Evolutionary conservation across 371 early-diverging fungal species (phyloP).

Genomic region (Fennellomyces sp.): DNA sequence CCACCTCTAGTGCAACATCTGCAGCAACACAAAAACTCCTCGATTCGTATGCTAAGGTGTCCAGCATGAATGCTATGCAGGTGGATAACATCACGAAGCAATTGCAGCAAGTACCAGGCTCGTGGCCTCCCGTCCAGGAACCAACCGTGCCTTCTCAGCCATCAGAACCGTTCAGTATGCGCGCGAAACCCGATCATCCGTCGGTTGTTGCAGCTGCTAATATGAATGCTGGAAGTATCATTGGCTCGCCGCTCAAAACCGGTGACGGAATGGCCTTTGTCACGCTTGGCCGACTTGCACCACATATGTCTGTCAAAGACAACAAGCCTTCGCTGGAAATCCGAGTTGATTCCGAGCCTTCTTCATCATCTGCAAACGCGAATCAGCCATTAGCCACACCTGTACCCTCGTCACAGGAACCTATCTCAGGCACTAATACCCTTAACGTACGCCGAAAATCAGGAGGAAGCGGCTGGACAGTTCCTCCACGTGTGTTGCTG

Average conservation of each 20-base stretch:
- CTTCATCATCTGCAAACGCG: background rate
- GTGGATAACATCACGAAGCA: conserved; percentile 10
- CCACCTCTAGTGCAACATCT: conserved; percentile 2
- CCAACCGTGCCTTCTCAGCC: background rate
- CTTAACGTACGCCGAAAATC: conserved; percentile 4
- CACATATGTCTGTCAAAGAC: conserved; percentile 35
- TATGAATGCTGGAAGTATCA: conserved; percentile 50
- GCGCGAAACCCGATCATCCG: background rate
- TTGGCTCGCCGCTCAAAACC: conserved; percentile 42
- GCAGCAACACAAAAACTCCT: conserved; percentile 15
- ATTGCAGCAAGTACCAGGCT: background rate
- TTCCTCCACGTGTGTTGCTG: conserved; percentile 71
- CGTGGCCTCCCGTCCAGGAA: background rate
- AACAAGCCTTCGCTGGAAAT: conserved; percentile 42
- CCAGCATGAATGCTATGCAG: conserved; percentile 1
- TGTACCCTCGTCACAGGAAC: background rate
- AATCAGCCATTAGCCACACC: background rate
- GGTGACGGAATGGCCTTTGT: conserved; percentile 53
- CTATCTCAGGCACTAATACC: background rate
- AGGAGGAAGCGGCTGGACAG: conserved; percentile 55
- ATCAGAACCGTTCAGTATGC: background rate
- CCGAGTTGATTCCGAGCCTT: conserved; percentile 12
- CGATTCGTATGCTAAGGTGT: conserved; percentile 11
- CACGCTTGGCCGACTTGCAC: conserved; percentile 46
- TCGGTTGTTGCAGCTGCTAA: conserved; percentile 41